Conservation (phyloP, 2,329 filamentous ascomycete species). For the Aspergillus sp. region DNA sequence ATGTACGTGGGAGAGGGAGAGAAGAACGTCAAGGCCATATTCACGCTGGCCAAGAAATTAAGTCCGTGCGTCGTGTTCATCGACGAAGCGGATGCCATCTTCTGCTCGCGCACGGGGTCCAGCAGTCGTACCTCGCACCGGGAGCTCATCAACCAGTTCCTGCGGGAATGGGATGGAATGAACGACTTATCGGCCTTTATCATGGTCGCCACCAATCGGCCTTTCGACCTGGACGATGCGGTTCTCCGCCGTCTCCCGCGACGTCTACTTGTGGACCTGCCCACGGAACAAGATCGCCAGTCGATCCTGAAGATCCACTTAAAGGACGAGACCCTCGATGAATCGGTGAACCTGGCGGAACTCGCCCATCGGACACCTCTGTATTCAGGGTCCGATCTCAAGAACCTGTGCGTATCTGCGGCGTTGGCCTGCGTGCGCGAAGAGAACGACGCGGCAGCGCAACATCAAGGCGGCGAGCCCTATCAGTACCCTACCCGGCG, state of each 20-base stretch:
- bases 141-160: slow-evolving; percentile 92
- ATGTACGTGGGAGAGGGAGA: slow-evolving; percentile 96
- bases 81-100: slow-evolving; percentile 89
- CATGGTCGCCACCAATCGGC: slow-evolving; percentile 95
- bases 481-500: slow-evolving; percentile 62
- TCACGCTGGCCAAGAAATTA: slow-evolving; percentile 82
- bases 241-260: slow-evolving; percentile 44
- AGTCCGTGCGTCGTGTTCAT: slow-evolving; percentile 92
- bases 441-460: slow-evolving; percentile 35
- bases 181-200: slow-evolving; percentile 78
- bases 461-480: slow-evolving; percentile 29
- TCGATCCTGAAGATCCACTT: slow-evolving; percentile 44
- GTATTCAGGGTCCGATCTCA: slow-evolving; percentile 47
- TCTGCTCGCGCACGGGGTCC: slow-evolving; percentile 61
- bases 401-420: slow-evolving; percentile 45
- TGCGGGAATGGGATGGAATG: slow-evolving; percentile 95
- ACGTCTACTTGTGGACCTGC: slow-evolving; percentile 43
- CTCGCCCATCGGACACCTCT: slow-evolving; percentile 40
- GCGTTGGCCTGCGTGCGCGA: slow-evolving; percentile 42
- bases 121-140: slow-evolving; percentile 64
- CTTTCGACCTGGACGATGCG: slow-evolving; percentile 75
- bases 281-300: slow-evolving; percentile 37
- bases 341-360: slow-evolving; percentile 34
- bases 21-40: slow-evolving; percentile 90
- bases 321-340: slow-evolving; percentile 38